Evolutionary conservation across 2,329 filamentous ascomycete species (phyloP).

Genomic region (Colletotrichum euphorbiae): DNA sequence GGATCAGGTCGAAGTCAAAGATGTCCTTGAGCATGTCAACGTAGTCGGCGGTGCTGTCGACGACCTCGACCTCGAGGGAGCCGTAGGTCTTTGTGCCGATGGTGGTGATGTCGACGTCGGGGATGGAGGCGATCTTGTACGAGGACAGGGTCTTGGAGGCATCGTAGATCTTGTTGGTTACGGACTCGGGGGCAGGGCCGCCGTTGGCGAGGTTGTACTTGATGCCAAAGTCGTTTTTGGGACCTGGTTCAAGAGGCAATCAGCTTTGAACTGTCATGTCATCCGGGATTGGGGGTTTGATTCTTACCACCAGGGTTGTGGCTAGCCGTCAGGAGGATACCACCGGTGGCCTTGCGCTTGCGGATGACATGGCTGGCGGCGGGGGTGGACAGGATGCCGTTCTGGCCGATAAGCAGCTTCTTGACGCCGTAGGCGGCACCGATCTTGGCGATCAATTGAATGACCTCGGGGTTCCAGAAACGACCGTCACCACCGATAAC

Average conservation of each 20-base stretch:
- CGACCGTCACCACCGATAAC: constrained; percentile 98
- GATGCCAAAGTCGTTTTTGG: constrained; percentile 96
- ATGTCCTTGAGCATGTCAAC: constrained; percentile 96
- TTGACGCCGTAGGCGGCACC: constrained; percentile 97
- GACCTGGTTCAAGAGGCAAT: constrained; percentile 65
- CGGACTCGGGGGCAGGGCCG: constrained; percentile 92
- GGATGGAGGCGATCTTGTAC: constrained; percentile 92
- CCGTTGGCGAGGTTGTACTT: constrained; percentile 99
- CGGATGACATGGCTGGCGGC: constrained; percentile 97
- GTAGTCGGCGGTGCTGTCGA: constrained; percentile 94
- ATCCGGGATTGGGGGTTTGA: too few relatives aligned
- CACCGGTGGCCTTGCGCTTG: constrained; percentile 93
- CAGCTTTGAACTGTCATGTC: not conserved
- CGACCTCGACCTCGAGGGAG: constrained; percentile 89
- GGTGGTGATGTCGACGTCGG: constrained; percentile 84
- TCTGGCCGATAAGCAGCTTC: constrained; percentile 96
- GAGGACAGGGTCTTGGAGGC: constrained; percentile 88
- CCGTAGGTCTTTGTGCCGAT: constrained; percentile 89
- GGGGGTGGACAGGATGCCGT: constrained; percentile 96
- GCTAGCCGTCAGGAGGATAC: constrained; percentile 95
- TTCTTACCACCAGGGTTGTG: constrained; percentile 94
- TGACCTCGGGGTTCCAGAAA: constrained; percentile 96
- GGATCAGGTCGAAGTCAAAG: constrained; percentile 97
- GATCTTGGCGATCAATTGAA: constrained; percentile 97
- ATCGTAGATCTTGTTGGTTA: constrained; percentile 98